These are phyloP conservation scores for Rhynchospora tenuis DNA, from an alignment of 176 grass and related monocot species.

Conservation along the genomic window DNA sequence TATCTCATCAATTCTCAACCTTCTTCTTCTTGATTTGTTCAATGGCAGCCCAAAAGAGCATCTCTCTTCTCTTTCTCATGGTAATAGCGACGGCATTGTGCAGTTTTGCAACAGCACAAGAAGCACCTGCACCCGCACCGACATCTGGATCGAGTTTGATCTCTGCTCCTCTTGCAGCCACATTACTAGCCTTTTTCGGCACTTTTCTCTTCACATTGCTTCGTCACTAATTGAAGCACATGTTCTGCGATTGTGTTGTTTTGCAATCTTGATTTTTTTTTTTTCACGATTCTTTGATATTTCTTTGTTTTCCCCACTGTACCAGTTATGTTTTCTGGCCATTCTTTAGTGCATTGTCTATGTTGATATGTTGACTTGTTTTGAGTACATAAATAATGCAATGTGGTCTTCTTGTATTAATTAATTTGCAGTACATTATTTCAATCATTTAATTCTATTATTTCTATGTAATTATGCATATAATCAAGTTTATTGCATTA, in stretches of 20 bases:
- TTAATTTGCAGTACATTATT: background rate
- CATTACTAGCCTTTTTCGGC: background rate
- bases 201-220: background rate
- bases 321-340: background rate
- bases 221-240: background rate
- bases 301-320: background rate
- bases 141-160: background rate
- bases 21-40: background rate
- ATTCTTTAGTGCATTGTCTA: background rate
- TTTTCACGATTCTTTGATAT: background rate
- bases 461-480: too few species aligned
- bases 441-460: too few species aligned
- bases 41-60: slow-evolving; percentile 15
- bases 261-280: background rate
- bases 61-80: slow-evolving; percentile 10
- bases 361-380: background rate
- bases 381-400: slow-evolving; percentile 16
- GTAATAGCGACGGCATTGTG: slow-evolving; percentile 1
- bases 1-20: background rate
- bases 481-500: too few species aligned
- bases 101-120: background rate
- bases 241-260: background rate
- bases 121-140: background rate
- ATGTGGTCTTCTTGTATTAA: background rate
- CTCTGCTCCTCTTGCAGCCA: background rate